These are phyloP conservation scores for Pyrenula massariospora DNA, from an alignment of 495 filamentous ascomycete species.

Conservation along the genomic window DNA sequence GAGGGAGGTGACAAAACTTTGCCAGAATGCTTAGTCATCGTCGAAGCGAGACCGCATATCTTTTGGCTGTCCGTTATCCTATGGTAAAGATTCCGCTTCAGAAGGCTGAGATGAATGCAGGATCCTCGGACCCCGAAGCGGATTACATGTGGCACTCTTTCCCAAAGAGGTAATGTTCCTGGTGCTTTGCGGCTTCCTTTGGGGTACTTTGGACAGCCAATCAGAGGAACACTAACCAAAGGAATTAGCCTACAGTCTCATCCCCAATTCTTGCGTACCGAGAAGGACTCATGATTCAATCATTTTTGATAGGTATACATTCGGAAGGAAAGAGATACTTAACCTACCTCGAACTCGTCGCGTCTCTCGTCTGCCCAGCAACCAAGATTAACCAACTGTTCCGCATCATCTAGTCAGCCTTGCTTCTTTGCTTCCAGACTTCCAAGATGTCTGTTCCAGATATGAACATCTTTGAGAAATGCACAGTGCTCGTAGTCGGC, in stretches of 20 bases:
- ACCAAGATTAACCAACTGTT: not conserved
- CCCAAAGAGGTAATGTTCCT: not conserved
- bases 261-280: not conserved
- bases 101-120: no score
- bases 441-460: not conserved
- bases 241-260: no score
- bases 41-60: no score
- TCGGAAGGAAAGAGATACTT: not conserved
- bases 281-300: not conserved
- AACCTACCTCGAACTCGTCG: not conserved
- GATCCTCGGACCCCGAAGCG: not conserved
- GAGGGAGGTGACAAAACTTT: no score
- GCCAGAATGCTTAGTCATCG: no score
- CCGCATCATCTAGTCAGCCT: not conserved
- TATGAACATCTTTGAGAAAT: constrained; percentile 13
- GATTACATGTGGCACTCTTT: not conserved
- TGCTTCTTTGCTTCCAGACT: not conserved
- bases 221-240: not conserved
- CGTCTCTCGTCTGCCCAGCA: not conserved
- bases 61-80: no score
- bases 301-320: not conserved
- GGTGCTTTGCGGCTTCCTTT: not conserved
- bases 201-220: not conserved
- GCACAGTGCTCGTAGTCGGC: constrained; percentile 30
- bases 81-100: no score